Evolutionary conservation across 129 eudicot species (phyloP), one percentile per base, ranked within the genome.

Genomic region (Artemisia tridentata): DNA sequence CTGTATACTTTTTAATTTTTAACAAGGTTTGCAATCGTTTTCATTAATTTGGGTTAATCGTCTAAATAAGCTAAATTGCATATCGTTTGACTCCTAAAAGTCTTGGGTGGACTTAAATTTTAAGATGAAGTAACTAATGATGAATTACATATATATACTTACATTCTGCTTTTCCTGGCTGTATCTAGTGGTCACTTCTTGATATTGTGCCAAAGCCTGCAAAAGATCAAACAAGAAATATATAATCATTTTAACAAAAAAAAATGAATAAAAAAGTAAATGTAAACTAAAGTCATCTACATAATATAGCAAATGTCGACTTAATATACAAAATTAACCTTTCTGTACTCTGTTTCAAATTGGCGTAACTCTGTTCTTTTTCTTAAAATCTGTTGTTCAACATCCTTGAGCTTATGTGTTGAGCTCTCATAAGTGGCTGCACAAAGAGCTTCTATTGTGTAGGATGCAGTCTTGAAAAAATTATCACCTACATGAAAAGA

Each of bases 361-460:
- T 86, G 95, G 25, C 98, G 98, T 5, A 92, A 81, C 64, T 92
- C 96, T 51, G 73, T 89, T 84, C 98, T 87, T 83, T 92, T 92
- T 74, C 87, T 87, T 77, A 92, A 68, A 55, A 92, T 89, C 74
- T 92, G 95, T 45, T 88, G 85, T 63, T 92, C 98, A 17, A 92
- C 75, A 65, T 92, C 96, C 79, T 89, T 85, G 48, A 92, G 87
- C 72, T 84, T 89, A 62, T 85, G 62, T 23, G 95, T 92, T 29
- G 96, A 83, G 52, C 87, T 95, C 75, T 89, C 88, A 15, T 87
- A 92, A 49, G 98, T 53, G 69, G 83, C 87, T 25, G 87, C 88
- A 76, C 98, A 92, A 65, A 92, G 82, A 74, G 98, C 96, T 78
- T 92, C 98, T 27, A 92, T 92, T 19, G 87, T 81, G 79, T 92